These are phyloP conservation scores for Crithidia sp. DNA, from an alignment of 208 protist species.

Conservation along the genomic window DNA sequence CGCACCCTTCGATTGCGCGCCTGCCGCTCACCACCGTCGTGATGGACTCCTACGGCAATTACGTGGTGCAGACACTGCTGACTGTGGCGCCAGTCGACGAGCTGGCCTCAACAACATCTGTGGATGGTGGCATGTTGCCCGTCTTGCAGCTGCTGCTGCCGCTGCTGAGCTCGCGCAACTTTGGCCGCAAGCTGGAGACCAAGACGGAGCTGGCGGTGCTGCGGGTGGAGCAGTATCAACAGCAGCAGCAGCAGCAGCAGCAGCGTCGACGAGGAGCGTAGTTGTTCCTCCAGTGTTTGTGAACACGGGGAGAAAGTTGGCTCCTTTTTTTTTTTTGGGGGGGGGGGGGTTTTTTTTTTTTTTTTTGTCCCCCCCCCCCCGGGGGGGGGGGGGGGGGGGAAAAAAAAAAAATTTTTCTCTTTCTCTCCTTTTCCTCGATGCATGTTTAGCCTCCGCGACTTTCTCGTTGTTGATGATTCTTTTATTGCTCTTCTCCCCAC, in stretches of 20 bases:
- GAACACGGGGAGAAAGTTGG: no score
- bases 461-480: no score
- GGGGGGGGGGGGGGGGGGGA: no score
- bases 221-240: slow-evolving; percentile 41
- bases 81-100: slow-evolving; percentile 75
- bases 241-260: slow-evolving; percentile 20
- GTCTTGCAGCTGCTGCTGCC: slow-evolving; percentile 48
- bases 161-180: slow-evolving; percentile 54
- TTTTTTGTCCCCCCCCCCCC: no score
- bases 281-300: neutral
- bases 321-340: no score
- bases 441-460: no score
- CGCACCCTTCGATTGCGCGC: slow-evolving; percentile 11
- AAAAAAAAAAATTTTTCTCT: no score
- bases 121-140: slow-evolving; percentile 41
- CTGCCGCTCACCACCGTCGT: slow-evolving; percentile 73
- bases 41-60: slow-evolving; percentile 96
- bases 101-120: slow-evolving; percentile 29
- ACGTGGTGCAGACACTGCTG: slow-evolving; percentile 97
- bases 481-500: no score
- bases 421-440: no score
- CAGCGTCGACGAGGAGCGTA: neutral
- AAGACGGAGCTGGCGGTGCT: slow-evolving; percentile 59
- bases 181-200: slow-evolving; percentile 64
- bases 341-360: no score